Conservation (phyloP, 257 asterid species). For the Nicotiana attenuata region DNA sequence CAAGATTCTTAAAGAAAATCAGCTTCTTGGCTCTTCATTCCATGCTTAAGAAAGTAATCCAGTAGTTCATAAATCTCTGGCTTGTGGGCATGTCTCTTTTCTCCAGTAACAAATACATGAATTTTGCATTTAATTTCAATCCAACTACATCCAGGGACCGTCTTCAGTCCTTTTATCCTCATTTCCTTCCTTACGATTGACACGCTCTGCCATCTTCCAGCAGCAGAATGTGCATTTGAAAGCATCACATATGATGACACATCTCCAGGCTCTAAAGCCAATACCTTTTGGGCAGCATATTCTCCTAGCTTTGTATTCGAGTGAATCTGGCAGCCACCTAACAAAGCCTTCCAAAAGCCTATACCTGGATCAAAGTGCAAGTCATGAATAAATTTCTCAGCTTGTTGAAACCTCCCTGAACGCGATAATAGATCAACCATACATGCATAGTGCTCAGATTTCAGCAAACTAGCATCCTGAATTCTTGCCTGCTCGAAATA, state of each 20-base stretch:
- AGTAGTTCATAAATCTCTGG: conserved; percentile 40
- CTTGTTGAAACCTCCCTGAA: conserved; percentile 67
- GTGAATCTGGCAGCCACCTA: conserved; percentile 78
- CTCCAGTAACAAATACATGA: conserved; percentile 67
- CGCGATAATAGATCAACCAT: conserved; percentile 74
- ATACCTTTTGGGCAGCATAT: conserved; percentile 46
- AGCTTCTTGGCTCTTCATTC: conserved; percentile 21
- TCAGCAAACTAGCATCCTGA: conserved; percentile 31
- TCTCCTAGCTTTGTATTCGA: conserved; percentile 53
- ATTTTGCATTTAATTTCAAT: conserved; percentile 47
- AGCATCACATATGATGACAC: conserved; percentile 90
- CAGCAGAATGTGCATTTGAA: conserved; percentile 74
- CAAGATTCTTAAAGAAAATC: conserved; percentile 9
- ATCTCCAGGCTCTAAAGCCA: conserved; percentile 66
- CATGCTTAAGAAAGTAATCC: conserved; percentile 29
- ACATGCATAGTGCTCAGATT: conserved; percentile 79
- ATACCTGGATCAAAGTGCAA: conserved; percentile 81
- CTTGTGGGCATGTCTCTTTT: conserved; percentile 33
- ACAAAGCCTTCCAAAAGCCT: conserved; percentile 85
- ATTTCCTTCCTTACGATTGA: conserved; percentile 43
- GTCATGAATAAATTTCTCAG: conserved; percentile 42
- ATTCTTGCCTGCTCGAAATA: conserved; percentile 44
- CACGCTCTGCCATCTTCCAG: conserved; percentile 67
- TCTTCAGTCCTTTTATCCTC: conserved; percentile 51
- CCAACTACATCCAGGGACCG: conserved; percentile 88